Evolutionary conservation across 2,329 filamentous ascomycete genomes (phyloP).

Genomic region (Trichoderma oligosporum): DNA sequence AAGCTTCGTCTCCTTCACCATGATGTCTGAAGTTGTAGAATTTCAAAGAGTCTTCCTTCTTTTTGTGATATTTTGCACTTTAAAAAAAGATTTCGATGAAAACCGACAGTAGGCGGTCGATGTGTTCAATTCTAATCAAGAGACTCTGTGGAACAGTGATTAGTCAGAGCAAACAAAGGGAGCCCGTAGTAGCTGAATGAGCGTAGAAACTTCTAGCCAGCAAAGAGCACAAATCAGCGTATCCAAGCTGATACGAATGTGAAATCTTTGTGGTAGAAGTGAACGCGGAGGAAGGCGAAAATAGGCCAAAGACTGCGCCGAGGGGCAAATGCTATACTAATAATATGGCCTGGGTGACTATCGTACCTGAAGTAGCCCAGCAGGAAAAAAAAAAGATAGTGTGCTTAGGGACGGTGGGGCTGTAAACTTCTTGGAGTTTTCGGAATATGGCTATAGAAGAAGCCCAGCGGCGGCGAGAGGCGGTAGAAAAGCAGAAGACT

Average conservation of each 20-base stretch:
- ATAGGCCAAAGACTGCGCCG: constrained; percentile 1
- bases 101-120: neutral
- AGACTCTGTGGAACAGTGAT: constrained; percentile 13
- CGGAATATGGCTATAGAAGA: neutral
- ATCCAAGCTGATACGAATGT: too few relatives aligned
- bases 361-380: constrained; percentile 12
- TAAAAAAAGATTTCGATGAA: constrained; percentile 1
- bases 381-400: constrained; percentile 11
- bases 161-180: constrained; percentile 12
- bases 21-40: constrained; percentile 40
- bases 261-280: neutral
- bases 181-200: neutral
- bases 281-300: neutral
- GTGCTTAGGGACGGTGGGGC: constrained; percentile 14
- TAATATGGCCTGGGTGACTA: neutral
- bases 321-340: constrained; percentile 8
- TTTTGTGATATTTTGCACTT: too few relatives aligned
- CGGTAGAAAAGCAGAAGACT: neutral
- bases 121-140: neutral
- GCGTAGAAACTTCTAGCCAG: constrained; percentile 6
- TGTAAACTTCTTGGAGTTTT: neutral
- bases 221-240: neutral
- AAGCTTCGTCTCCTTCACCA: constrained; percentile 76
- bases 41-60: constrained; percentile 10
- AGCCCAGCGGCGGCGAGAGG: neutral